Percentiles rank a stretch among this genome's conserved stretches.
Conservation (phyloP, 306 rosid species). For the Malus asiatica region DNA sequence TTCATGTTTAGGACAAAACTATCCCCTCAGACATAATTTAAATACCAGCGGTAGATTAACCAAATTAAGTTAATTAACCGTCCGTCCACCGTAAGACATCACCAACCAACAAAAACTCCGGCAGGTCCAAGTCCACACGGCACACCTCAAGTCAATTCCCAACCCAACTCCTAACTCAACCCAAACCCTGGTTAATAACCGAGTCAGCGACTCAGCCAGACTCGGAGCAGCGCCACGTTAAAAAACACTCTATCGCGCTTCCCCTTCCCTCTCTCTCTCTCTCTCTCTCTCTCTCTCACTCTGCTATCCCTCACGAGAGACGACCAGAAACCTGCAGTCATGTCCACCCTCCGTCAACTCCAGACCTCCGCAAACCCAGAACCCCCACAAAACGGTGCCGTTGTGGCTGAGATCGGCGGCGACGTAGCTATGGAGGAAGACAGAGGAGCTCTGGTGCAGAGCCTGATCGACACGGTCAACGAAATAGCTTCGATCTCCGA, state of each 20-base stretch:
- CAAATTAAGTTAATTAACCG: slow-evolving; percentile 6
- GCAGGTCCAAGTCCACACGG: neutral
- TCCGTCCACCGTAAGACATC: neutral
- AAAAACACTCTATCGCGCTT: neutral
- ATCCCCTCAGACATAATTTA: neutral
- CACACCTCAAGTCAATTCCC: neutral
- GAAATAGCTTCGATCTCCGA: slow-evolving; percentile 79
- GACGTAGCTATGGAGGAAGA: slow-evolving; percentile 59
- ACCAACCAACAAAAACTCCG: neutral
- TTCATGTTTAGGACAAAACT: no score
- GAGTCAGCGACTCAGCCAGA: neutral
- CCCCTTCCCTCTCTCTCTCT: neutral
- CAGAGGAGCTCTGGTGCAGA: slow-evolving; percentile 33
- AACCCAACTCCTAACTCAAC: neutral
- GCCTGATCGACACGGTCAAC: slow-evolving; percentile 50
- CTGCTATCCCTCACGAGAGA: neutral
- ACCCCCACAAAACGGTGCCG: neutral
- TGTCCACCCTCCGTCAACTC: neutral
- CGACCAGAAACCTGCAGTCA: slow-evolving; percentile 1
- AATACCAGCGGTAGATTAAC: slow-evolving; percentile 11
- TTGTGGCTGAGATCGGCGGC: neutral
- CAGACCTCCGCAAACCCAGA: slow-evolving; percentile 13
- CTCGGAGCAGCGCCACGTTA: slow-evolving; percentile 30
- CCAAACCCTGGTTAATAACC: slow-evolving; percentile 25
- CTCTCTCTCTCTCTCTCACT: neutral